Base-by-base conservation (phyloP, 2,329 filamentous ascomycete genomes). In the Trichoderma atrobrunneum region DNA sequence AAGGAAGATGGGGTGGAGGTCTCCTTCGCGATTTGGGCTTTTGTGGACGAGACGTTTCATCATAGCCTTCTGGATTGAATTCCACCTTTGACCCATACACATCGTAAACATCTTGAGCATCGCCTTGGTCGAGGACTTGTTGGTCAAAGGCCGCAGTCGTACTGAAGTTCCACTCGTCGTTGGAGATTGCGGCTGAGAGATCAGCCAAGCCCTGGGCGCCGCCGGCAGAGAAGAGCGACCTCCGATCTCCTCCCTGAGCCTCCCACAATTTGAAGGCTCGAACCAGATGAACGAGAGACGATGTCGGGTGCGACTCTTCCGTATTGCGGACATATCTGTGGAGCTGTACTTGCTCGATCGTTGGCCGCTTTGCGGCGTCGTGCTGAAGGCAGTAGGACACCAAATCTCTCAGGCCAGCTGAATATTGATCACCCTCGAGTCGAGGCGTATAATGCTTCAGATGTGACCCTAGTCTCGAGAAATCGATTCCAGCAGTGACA, bases 181-280 rank as follows among this genome's bases (percentile, higher is more conserved):
- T 85, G 18, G 85, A 84, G 0, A 82, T 82, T 2, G 83, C 83
- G 3, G 84, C 82, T 1, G 81, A 79, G 21, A 85, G 76, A 30
- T 86, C 84, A 1, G 81, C 81, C 14, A 86, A 84, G 1, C 83
- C 86, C 74, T 89, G 87, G 2, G 89, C 89, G 72, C 89, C 90
- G 26, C 87, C 87, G 3, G 85, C 81, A 7, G 85, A 85, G 74
- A 92, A 92, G 1, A 92, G 82, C 18, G 90, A 91, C 74, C 88
- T 88, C 60, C 93, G 87, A 75, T 88, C 89, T 32, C 92, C 92
- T 28, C 93, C 93, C 75, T 89, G 87, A 8, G 90, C 87, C 79
- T 95, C 92, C 93, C 93, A 95, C 24, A 90, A 78, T 78, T 90
- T 91, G 81, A 92, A 95, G 14, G 89, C 90, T 74, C 89, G 88